Evolutionary conservation across 441 rosid genomes (phyloP).

Genomic region (Adansonia rubrostipa): DNA sequence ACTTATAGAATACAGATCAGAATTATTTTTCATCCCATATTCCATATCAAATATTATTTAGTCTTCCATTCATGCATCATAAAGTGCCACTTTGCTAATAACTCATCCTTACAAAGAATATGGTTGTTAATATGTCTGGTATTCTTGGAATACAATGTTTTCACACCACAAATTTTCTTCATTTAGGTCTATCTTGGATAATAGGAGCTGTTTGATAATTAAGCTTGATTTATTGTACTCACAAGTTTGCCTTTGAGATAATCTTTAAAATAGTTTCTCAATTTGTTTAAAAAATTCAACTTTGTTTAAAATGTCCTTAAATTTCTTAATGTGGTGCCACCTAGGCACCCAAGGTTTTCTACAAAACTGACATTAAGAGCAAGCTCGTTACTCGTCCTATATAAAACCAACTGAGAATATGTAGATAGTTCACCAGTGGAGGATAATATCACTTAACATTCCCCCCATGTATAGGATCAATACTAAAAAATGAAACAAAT

Average conservation of each 20-base stretch:
- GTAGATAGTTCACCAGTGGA: not conserved
- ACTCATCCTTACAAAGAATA: conserved; percentile 6
- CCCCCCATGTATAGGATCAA: not conserved
- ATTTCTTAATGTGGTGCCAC: not conserved
- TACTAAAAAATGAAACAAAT: not conserved
- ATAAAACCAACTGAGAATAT: not conserved
- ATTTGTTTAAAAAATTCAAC: not conserved
- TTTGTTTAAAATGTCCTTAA: not conserved
- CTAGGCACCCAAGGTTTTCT: not conserved
- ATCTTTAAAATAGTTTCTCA: not conserved
- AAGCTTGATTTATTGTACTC: conserved; percentile 1
- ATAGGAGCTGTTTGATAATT: not conserved
- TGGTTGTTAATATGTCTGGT: not conserved
- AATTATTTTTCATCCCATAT: no score
- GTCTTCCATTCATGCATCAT: conserved; percentile 4
- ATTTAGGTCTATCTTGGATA: not conserved
- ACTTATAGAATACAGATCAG: no score
- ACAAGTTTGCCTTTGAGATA: not conserved
- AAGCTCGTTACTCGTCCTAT: not conserved
- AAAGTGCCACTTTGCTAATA: not conserved
- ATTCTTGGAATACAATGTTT: conserved; percentile 4
- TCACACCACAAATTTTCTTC: conserved; percentile 1
- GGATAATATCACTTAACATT: not conserved
- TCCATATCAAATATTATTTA: not conserved
- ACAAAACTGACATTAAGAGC: not conserved